Evolutionary conservation across 805 yeast species (phyloP).

Genomic region (Metschnikowia kofuensis): DNA sequence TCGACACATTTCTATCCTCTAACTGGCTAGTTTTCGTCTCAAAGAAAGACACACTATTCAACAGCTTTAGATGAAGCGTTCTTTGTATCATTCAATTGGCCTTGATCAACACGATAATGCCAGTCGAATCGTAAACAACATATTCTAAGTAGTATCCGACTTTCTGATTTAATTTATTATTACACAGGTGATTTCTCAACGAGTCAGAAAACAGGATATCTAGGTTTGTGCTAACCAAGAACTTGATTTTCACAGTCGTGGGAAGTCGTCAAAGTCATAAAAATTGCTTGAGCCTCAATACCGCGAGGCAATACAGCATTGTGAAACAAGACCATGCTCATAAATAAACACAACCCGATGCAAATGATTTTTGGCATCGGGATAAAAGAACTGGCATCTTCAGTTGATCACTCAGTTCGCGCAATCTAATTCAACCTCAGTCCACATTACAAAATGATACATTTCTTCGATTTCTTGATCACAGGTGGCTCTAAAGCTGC

Average conservation of each 20-base stretch:
- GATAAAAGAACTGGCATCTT: neutral
- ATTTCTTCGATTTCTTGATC: conserved; percentile 74
- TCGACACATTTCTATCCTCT: too few relatives aligned
- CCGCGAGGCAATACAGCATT: neutral
- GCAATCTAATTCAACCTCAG: neutral
- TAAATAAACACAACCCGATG: neutral
- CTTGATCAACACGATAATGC: too few relatives aligned
- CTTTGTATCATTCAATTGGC: too few relatives aligned
- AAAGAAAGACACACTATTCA: too few relatives aligned
- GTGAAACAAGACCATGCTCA: neutral
- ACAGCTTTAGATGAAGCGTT: too few relatives aligned
- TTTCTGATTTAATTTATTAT: neutral
- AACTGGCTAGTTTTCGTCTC: too few relatives aligned
- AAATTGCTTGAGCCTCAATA: neutral
- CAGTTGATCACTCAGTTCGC: neutral
- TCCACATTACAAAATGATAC: conserved; percentile 65
- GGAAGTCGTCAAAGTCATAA: neutral
- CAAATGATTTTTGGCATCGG: neutral
- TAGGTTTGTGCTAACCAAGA: neutral
- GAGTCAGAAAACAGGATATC: neutral
- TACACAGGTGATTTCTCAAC: conserved; percentile 3
- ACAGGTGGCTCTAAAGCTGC: conserved; percentile 98
- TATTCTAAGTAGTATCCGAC: neutral
- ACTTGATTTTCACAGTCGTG: neutral
- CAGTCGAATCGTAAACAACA: too few relatives aligned